phyloP scores from a whole-genome alignment of 148 eudicot genomes.

The Beta vulgaris region DNA sequence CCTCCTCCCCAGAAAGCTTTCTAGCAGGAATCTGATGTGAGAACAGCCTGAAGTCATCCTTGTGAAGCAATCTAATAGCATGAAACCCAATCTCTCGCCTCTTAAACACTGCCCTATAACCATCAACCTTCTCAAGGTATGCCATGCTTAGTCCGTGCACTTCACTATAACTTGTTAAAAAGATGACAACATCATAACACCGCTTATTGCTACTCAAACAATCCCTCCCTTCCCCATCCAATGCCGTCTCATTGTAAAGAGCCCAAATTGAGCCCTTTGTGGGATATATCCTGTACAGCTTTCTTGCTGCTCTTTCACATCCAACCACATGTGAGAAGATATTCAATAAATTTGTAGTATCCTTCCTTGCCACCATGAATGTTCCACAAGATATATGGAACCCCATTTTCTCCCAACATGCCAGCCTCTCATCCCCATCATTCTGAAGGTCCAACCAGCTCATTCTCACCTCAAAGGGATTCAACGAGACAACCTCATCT shows the following conservation, averaged over 20 bases:
- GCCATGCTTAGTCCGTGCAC: slow-evolving; percentile 71
- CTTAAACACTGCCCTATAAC: slow-evolving; percentile 69
- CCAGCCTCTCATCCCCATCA: slow-evolving; percentile 40
- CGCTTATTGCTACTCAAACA: slow-evolving; percentile 24
- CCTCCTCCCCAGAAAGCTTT: slow-evolving; percentile 67
- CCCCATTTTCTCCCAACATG: slow-evolving; percentile 48
- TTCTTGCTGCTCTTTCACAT: slow-evolving; percentile 79
- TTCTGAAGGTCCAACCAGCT: slow-evolving; percentile 67
- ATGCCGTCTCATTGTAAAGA: slow-evolving; percentile 41
- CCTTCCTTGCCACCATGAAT: slow-evolving; percentile 56
- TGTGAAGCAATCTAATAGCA: slow-evolving; percentile 62
- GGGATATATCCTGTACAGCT: slow-evolving; percentile 66
- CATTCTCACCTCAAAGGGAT: slow-evolving; percentile 67
- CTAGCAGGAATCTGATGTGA: slow-evolving; percentile 93
- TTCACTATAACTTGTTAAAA: slow-evolving; percentile 68
- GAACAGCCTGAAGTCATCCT: slow-evolving; percentile 53
- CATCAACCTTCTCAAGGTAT: slow-evolving; percentile 74
- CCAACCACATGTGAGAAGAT: slow-evolving; percentile 69
- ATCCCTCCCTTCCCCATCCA: slow-evolving; percentile 31
- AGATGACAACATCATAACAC: slow-evolving; percentile 59
- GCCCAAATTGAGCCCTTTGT: slow-evolving; percentile 93
- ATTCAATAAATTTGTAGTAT: slow-evolving; percentile 45
- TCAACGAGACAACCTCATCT: slow-evolving; percentile 55
- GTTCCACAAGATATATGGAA: slow-evolving; percentile 71
- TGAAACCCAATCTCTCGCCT: slow-evolving; percentile 63